Conservation (phyloP, 805 yeast species). For the Jamesozyma rosinii region DNA sequence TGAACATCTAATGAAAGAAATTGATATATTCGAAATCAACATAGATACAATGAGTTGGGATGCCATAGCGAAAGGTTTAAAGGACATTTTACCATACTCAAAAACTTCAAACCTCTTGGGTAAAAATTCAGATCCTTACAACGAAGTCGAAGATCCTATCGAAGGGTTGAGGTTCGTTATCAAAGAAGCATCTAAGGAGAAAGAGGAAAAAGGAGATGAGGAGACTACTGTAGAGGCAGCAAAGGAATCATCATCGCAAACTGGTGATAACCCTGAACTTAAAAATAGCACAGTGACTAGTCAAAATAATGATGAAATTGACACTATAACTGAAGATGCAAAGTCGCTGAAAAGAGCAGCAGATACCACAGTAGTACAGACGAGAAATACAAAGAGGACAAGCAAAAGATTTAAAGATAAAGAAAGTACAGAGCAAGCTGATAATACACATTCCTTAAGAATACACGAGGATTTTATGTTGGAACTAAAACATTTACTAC, state of each 20-base stretch:
- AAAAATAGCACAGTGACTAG: not conserved
- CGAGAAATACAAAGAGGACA: conserved; percentile 27
- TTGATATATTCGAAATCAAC: conserved; percentile 20
- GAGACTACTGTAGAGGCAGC: conserved; percentile 8
- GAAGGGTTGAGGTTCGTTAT: conserved; percentile 35
- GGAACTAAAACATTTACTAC: conserved; percentile 9
- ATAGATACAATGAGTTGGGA: conserved; percentile 26
- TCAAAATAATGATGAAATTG: not conserved
- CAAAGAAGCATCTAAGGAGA: conserved; percentile 1
- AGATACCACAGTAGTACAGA: conserved; percentile 5
- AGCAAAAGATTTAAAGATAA: conserved; percentile 35
- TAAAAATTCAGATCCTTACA: conserved; percentile 44
- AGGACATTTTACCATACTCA: conserved; percentile 32
- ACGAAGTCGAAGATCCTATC: conserved; percentile 40
- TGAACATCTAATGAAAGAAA: conserved; percentile 31
- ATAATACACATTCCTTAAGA: not conserved
- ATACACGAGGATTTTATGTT: conserved; percentile 14
- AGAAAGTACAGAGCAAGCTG: not conserved
- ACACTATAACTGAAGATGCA: conserved; percentile 11
- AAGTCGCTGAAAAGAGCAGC: conserved; percentile 15
- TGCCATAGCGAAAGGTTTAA: conserved; percentile 19
- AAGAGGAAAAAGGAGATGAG: conserved; percentile 7
- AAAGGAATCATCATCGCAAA: not conserved
- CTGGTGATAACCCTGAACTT: not conserved
- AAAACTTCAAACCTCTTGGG: conserved; percentile 26